phyloP scores from a whole-genome alignment of 768 basidiomycete species.

The Boletellus ananiceps region DNA sequence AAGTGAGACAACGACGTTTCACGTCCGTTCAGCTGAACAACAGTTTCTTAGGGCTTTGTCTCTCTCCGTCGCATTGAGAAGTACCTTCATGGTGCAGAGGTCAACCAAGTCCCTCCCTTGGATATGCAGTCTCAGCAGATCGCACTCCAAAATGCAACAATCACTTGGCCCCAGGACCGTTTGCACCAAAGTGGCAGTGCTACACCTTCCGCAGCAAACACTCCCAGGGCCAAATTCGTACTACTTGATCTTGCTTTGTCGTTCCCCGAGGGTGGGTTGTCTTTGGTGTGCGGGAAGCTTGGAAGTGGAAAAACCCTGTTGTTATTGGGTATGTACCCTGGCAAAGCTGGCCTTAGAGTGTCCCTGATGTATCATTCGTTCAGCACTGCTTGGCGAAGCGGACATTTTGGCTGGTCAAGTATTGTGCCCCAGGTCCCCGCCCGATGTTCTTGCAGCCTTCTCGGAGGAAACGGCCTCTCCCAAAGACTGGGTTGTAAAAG shows the following conservation, averaged over 20 bases:
- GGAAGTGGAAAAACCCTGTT: conserved; percentile 87
- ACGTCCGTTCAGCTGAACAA: neutral
- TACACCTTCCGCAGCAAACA: conserved; percentile 55
- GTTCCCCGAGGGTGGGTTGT: conserved; percentile 76
- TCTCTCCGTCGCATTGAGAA: conserved; percentile 89
- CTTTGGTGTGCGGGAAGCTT: conserved; percentile 83
- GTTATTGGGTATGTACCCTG: conserved; percentile 47
- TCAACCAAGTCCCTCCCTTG: conserved; percentile 56
- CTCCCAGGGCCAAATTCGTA: conserved; percentile 75
- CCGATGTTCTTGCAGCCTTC: conserved; percentile 68
- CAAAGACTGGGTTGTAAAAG: conserved; percentile 72
- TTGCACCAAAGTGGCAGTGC: conserved; percentile 37
- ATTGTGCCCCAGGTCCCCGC: conserved; percentile 78
- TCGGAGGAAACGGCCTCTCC: conserved; percentile 36
- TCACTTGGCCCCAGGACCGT: conserved; percentile 88
- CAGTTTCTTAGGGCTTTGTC: conserved; percentile 55
- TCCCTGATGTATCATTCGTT: conserved; percentile 7
- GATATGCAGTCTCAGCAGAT: conserved; percentile 55
- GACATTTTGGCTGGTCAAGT: conserved; percentile 70
- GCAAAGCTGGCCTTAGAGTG: neutral
- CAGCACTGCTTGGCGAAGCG: conserved; percentile 65
- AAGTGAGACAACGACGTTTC: conserved; percentile 38
- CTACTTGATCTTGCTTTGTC: conserved; percentile 72
- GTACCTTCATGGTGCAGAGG: conserved; percentile 74
- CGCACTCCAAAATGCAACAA: conserved; percentile 76